These are phyloP conservation scores for Pythium aristosporum DNA, from an alignment of 352 stramenopile species.

Conservation along the genomic window DNA sequence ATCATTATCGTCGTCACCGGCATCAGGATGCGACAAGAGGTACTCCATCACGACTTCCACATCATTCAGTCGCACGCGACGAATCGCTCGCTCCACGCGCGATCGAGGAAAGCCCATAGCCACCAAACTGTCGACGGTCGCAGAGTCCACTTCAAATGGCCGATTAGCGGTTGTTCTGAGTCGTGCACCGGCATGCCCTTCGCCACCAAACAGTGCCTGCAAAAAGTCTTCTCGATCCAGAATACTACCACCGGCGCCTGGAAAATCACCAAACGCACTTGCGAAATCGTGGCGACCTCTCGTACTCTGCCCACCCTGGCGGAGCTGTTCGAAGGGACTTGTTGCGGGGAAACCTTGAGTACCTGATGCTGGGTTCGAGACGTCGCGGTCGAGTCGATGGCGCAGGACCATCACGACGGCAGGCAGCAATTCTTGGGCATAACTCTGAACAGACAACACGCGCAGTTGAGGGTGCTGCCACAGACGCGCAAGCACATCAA, in stretches of 20 bases:
- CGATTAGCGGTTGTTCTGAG: slow-evolving; percentile 7
- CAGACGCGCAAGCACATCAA: slow-evolving; percentile 52
- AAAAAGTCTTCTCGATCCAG: slow-evolving; percentile 30
- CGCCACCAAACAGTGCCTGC: slow-evolving; percentile 48
- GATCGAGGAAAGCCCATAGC: slow-evolving; percentile 95
- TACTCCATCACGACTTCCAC: slow-evolving; percentile 97
- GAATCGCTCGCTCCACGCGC: slow-evolving; percentile 90
- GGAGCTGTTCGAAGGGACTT: slow-evolving; percentile 17
- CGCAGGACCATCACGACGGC: slow-evolving; percentile 76
- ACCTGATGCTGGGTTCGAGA: slow-evolving; percentile 20
- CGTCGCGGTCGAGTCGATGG: slow-evolving; percentile 58
- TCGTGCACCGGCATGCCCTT: slow-evolving; percentile 15
- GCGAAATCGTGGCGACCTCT: slow-evolving; percentile 15
- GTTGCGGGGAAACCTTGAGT: neutral
- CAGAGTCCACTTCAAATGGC: slow-evolving; percentile 88
- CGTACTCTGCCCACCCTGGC: neutral
- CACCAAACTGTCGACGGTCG: slow-evolving; percentile 89
- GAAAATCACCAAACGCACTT: slow-evolving; percentile 18
- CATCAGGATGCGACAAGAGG: slow-evolving; percentile 90
- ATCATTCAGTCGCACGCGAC: slow-evolving; percentile 87
- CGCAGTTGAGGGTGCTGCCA: slow-evolving; percentile 61
- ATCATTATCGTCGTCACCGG: slow-evolving; percentile 40
- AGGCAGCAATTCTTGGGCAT: slow-evolving; percentile 59
- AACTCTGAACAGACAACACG: slow-evolving; percentile 44
- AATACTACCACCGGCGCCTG: slow-evolving; percentile 13